Conservation (phyloP, 179 eudicot species). For the Amaranthus tricolor region DNA sequence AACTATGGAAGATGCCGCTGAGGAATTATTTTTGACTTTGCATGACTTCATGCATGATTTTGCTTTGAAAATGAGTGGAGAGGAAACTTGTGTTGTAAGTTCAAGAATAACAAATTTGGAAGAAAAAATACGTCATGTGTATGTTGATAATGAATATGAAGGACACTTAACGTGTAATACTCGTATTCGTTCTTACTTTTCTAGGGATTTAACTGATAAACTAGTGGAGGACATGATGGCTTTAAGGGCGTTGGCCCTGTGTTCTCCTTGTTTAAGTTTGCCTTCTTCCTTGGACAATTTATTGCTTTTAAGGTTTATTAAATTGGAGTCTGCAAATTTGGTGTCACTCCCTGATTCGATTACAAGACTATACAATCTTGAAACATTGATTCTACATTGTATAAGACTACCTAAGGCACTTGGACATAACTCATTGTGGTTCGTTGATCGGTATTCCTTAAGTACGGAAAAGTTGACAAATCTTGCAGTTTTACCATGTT, state of each 20-base stretch:
- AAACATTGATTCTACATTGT: too few species aligned
- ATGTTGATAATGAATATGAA: neutral
- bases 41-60: slow-evolving; percentile 17
- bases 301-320: slow-evolving; percentile 15
- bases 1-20: neutral
- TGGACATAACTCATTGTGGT: neutral
- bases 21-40: neutral
- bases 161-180: too few species aligned
- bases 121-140: neutral
- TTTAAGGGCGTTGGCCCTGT: slow-evolving; percentile 3
- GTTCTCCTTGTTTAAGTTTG: too few species aligned
- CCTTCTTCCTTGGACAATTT: neutral
- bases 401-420: neutral
- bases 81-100: neutral
- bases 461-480: neutral
- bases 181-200: neutral
- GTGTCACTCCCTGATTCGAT: too few species aligned
- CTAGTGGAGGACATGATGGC: neutral
- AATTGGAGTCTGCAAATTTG: too few species aligned
- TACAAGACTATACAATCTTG: too few species aligned
- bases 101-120: too few species aligned
- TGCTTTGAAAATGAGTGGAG: neutral
- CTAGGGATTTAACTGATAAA: neutral
- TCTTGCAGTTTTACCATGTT: too few species aligned
- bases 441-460: slow-evolving; percentile 1